Percentiles rank a stretch among this genome's conserved stretches.
phyloP scores from a whole-genome alignment of 495 filamentous ascomycete species.

The Hypoxylon intermedium region DNA sequence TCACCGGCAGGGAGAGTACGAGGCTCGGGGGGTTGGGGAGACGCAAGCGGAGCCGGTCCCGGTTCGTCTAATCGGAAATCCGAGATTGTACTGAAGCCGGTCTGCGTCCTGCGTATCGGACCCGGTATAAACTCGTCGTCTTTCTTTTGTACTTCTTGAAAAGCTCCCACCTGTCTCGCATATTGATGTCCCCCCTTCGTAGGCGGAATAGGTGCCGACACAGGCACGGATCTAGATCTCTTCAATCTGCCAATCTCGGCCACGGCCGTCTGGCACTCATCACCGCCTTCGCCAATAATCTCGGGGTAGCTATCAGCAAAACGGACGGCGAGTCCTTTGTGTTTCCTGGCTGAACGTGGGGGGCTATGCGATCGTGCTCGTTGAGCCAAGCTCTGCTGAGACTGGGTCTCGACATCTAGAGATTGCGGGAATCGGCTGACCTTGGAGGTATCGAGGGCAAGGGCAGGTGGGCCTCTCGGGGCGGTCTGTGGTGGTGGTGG shows the following conservation, averaged over 20 bases:
- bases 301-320: conserved; percentile 73
- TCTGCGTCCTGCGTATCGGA: conserved; percentile 56
- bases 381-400: conserved; percentile 42
- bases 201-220: conserved; percentile 32
- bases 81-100: conserved; percentile 49
- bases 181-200: conserved; percentile 35
- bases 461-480: conserved; percentile 44
- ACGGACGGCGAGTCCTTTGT: conserved; percentile 71
- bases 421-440: conserved; percentile 55
- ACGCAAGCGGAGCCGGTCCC: conserved; percentile 29
- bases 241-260: conserved; percentile 69
- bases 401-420: conserved; percentile 42
- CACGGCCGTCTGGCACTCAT: conserved; percentile 74
- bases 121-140: conserved; percentile 46
- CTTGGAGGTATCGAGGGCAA: conserved; percentile 56
- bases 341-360: conserved; percentile 38
- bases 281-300: conserved; percentile 85
- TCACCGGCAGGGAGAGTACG: conserved; percentile 39
- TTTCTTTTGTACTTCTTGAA: conserved; percentile 27
- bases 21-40: conserved; percentile 31
- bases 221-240: conserved; percentile 48
- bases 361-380: conserved; percentile 46
- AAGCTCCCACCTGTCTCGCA: conserved; percentile 29
- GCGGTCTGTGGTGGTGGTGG: conserved; percentile 35
- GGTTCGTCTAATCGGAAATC: conserved; percentile 32